A percentile compares a stretch with the other conserved stretches of the same genome.
These are phyloP conservation scores for Phytophthora cactorum DNA, from an alignment of 352 stramenopile species.

Conservation along the genomic window DNA sequence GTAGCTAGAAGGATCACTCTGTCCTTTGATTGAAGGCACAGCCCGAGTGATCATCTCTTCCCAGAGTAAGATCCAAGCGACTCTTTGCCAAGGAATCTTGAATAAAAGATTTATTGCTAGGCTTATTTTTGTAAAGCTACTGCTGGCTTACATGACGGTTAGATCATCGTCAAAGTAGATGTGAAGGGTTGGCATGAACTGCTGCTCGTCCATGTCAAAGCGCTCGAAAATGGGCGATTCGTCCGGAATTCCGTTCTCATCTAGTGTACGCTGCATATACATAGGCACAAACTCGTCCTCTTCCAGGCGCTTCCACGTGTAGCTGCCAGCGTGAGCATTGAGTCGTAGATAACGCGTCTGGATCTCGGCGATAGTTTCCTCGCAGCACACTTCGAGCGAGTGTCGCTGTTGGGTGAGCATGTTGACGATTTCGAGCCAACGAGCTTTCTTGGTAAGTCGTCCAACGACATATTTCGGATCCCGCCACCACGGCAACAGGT, in stretches of 20 bases:
- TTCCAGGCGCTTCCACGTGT: conserved; percentile 92
- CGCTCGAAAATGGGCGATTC: conserved; percentile 82
- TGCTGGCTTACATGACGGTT: conserved; percentile 59
- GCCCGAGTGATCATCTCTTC: conserved; percentile 26
- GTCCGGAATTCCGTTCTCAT: conserved; percentile 89
- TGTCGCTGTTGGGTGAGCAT: conserved; percentile 89
- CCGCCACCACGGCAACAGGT: conserved; percentile 89
- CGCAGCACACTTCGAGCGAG: conserved; percentile 82
- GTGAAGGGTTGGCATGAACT: conserved; percentile 89
- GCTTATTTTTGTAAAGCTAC: not conserved
- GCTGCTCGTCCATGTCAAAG: conserved; percentile 89
- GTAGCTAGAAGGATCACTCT: conserved; percentile 7
- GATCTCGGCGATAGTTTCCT: conserved; percentile 91
- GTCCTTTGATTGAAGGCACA: conserved; percentile 24
- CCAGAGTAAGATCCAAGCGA: conserved; percentile 4
- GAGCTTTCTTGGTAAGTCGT: conserved; percentile 68
- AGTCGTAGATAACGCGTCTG: conserved; percentile 84
- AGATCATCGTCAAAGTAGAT: conserved; percentile 96
- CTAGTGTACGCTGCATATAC: conserved; percentile 88
- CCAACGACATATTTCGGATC: conserved; percentile 80
- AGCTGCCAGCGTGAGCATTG: conserved; percentile 91
- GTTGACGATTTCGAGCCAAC: conserved; percentile 91
- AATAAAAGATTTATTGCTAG: no score
- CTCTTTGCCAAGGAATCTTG: conserved; percentile 3
- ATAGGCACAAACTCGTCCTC: conserved; percentile 90